phyloP scores from a whole-genome alignment of 225 moss, liverwort and hornwort species.

The Sphagnum contortum region DNA sequence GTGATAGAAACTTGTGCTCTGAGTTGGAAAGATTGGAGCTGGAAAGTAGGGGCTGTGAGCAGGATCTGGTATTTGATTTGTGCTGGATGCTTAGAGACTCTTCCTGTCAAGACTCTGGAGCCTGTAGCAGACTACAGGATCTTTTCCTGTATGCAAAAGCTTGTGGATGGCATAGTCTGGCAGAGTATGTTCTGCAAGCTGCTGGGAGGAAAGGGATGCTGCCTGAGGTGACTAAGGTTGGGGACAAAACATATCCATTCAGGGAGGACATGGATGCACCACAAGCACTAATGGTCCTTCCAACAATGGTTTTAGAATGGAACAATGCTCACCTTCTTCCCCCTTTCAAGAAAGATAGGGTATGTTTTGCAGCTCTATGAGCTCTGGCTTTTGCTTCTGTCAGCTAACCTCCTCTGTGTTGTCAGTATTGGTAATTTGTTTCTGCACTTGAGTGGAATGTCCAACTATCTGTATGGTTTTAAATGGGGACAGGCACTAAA shows the following conservation, averaged over 20 bases:
- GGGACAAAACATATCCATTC: constrained; percentile 32
- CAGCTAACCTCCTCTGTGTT: no score
- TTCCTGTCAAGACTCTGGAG: constrained; percentile 12
- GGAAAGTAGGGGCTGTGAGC: constrained; percentile 47
- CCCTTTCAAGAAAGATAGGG: constrained; percentile 28
- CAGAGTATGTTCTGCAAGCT: constrained; percentile 59
- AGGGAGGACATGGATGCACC: constrained; percentile 25
- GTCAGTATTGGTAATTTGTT: background rate
- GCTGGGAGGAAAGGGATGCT: constrained; percentile 37
- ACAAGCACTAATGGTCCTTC: constrained; percentile 25
- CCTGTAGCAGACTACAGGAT: constrained; percentile 22
- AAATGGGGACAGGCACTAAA: no score
- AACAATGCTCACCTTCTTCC: constrained; percentile 29
- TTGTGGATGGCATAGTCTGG: constrained; percentile 60
- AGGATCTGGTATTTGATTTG: constrained; percentile 48
- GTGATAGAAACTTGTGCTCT: constrained; percentile 62
- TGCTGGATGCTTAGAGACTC: constrained; percentile 48
- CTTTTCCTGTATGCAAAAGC: constrained; percentile 36
- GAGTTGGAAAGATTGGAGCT: constrained; percentile 61
- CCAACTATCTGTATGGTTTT: constrained; percentile 8
- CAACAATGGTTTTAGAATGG: constrained; percentile 27
- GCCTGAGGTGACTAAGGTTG: constrained; percentile 28
- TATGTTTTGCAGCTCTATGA: constrained; percentile 12
- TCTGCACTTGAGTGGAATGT: background rate
- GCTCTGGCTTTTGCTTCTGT: no score